phyloP scores from a whole-genome alignment of 225 moss, liverwort and hornwort genomes.

The Rhytidiadelphus loreus region DNA sequence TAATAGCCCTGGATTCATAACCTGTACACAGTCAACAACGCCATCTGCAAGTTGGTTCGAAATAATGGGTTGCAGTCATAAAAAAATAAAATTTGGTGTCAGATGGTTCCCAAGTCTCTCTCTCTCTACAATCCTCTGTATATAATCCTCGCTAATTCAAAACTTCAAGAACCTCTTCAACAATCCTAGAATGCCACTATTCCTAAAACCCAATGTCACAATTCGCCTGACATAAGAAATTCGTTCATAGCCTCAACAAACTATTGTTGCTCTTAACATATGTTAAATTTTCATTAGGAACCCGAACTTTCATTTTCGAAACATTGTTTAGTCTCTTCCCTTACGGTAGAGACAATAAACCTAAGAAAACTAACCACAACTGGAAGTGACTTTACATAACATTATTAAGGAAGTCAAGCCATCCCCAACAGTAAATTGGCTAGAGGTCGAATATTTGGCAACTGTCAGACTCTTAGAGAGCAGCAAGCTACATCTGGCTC shows the following conservation, averaged over 20 bases:
- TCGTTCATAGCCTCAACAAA: background rate
- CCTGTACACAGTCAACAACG: constrained; percentile 25
- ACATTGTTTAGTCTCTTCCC: too few species aligned
- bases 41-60: background rate
- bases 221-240: background rate
- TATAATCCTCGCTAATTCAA: background rate
- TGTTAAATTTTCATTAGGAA: too few species aligned
- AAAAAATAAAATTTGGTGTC: background rate
- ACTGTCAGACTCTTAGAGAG: too few species aligned
- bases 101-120: background rate
- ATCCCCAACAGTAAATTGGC: too few species aligned
- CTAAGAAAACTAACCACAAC: too few species aligned
- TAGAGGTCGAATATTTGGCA: too few species aligned
- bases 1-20: constrained; percentile 82
- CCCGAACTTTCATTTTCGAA: too few species aligned
- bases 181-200: background rate
- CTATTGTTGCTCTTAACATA: background rate
- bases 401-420: too few species aligned
- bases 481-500: too few species aligned
- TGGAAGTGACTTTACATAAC: too few species aligned
- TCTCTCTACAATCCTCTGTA: background rate
- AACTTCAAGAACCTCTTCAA: background rate
- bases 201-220: background rate
- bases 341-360: too few species aligned
- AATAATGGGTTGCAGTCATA: background rate